Evolutionary conservation across 2,329 filamentous ascomycete species (phyloP).

Genomic region (Pestalotiopsis fici): DNA sequence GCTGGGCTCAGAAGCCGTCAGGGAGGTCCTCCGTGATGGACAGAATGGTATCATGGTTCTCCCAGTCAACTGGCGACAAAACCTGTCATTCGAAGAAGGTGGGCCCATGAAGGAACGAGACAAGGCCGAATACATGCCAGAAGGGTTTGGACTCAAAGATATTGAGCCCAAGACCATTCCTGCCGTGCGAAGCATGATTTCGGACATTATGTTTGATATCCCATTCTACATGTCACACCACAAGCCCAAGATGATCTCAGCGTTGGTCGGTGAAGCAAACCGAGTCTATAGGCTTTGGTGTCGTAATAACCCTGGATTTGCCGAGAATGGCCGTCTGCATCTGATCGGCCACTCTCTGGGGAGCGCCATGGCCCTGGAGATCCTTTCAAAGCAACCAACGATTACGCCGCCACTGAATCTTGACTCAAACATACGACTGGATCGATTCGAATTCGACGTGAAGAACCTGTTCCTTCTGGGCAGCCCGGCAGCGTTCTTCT

Average conservation of each 20-base stretch:
- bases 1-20: constrained; percentile 73
- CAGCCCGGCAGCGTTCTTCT: constrained; percentile 89
- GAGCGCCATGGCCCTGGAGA: constrained; percentile 91
- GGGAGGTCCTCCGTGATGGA: constrained; percentile 71
- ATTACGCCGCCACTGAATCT: constrained; percentile 55
- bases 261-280: constrained; percentile 88
- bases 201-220: constrained; percentile 97
- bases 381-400: constrained; percentile 87
- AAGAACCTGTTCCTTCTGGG: constrained; percentile 87
- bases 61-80: constrained; percentile 91
- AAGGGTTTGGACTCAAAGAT: constrained; percentile 72
- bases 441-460: constrained; percentile 88
- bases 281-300: constrained; percentile 96
- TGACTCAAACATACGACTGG: constrained; percentile 41
- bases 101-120: constrained; percentile 59
- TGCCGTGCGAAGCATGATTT: constrained; percentile 90
- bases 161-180: constrained; percentile 92
- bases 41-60: constrained; percentile 92
- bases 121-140: constrained; percentile 52
- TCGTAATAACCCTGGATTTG: constrained; percentile 85
- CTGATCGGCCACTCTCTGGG: constrained; percentile 92
- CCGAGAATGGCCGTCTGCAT: constrained; percentile 80
- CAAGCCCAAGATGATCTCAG: constrained; percentile 90
- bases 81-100: constrained; percentile 83
- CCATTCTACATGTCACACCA: constrained; percentile 97